Conservation (phyloP, 2,329 filamentous ascomycete species). For the Trichoderma gracile region DNA sequence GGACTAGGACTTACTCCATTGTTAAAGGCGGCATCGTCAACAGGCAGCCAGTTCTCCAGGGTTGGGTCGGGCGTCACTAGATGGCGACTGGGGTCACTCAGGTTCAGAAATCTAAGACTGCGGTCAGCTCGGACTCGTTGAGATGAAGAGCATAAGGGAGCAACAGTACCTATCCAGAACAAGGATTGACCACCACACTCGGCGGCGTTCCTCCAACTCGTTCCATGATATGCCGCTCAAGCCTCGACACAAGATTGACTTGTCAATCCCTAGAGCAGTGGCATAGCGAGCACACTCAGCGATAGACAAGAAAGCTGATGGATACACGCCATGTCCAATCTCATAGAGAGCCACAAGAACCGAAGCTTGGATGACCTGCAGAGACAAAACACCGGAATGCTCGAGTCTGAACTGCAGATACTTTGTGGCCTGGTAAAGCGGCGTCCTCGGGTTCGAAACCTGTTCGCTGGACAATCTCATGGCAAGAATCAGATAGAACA, state of each 20-base stretch:
- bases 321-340: slow-evolving; percentile 23
- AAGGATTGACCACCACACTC: slow-evolving; percentile 23
- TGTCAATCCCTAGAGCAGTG: slow-evolving; percentile 15
- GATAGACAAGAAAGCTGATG: slow-evolving; percentile 17
- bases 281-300: slow-evolving; percentile 20
- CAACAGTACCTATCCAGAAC: slow-evolving; percentile 12
- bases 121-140: neutral
- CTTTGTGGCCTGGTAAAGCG: slow-evolving; percentile 19
- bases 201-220: slow-evolving; percentile 20
- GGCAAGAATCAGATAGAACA: slow-evolving; percentile 20
- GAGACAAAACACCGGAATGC: slow-evolving; percentile 9
- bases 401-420: slow-evolving; percentile 16
- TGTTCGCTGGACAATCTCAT: slow-evolving; percentile 20
- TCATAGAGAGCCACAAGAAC: slow-evolving; percentile 23
- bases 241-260: neutral
- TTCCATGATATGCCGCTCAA: slow-evolving; percentile 2
- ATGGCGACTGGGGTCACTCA: slow-evolving; percentile 19
- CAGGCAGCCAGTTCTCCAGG: slow-evolving; percentile 22
- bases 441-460: neutral
- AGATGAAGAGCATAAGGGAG: too few relatives aligned
- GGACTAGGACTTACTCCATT: slow-evolving; percentile 1
- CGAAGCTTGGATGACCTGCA: slow-evolving; percentile 5
- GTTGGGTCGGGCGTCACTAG: slow-evolving; percentile 24
- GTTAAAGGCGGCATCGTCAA: slow-evolving; percentile 23
- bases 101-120: slow-evolving; percentile 19